A percentile compares a stretch with the other conserved stretches of the same genome.
Evolutionary conservation across 2,329 filamentous ascomycete genomes (phyloP).

Genomic region (Leptographium lundbergii): DNA sequence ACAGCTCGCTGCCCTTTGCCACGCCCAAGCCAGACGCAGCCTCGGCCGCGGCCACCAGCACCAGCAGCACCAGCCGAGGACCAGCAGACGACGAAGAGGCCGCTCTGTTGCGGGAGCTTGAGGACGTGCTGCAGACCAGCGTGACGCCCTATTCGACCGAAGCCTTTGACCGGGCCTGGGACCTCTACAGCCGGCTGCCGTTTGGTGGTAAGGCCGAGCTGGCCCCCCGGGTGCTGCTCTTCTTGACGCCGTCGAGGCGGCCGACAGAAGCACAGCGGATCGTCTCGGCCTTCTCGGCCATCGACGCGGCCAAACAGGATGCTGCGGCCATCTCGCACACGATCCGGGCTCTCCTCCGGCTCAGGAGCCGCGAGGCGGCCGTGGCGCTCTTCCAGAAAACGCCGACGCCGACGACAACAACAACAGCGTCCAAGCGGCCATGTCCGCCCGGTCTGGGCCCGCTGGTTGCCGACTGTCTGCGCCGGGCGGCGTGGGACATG

Average conservation of each 20-base stretch:
- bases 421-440: neutral
- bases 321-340: constrained; percentile 25
- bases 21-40: neutral
- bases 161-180: constrained; percentile 29
- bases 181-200: constrained; percentile 26
- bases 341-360: constrained; percentile 27
- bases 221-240: constrained; percentile 23
- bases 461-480: constrained; percentile 28
- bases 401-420: neutral
- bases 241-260: constrained; percentile 30
- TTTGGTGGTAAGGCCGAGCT: constrained; percentile 15
- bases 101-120: constrained; percentile 6
- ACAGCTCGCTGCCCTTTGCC: neutral
- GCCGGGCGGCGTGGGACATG: constrained; percentile 21
- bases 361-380: constrained; percentile 26
- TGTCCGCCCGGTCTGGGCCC: constrained; percentile 27
- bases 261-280: constrained; percentile 31
- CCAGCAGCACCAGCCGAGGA: neutral
- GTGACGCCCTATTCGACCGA: constrained; percentile 4
- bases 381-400: constrained; percentile 23
- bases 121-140: neutral
- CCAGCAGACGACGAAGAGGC: neutral
- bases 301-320: constrained; percentile 26
- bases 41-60: neutral
- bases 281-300: constrained; percentile 28